Evolutionary conservation across 305 asterid species (phyloP).

Genomic region (Rubia balearica): DNA sequence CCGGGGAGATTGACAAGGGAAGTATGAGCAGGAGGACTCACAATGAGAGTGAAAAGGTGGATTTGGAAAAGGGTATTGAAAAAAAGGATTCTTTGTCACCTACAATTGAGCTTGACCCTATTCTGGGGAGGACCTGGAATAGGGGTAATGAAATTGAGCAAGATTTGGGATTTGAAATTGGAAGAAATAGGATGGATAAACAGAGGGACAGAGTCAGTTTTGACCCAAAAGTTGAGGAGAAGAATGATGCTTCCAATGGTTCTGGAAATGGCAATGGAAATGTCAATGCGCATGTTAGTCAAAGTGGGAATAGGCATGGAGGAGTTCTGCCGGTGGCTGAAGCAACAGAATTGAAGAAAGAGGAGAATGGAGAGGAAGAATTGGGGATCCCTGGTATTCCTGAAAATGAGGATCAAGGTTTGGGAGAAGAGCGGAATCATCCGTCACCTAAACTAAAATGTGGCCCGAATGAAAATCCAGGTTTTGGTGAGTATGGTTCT

Average conservation of each 20-base stretch:
- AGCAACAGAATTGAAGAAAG: constrained; percentile 40
- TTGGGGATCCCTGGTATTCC: constrained; percentile 28
- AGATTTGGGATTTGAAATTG: constrained; percentile 31
- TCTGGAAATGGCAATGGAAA: constrained; percentile 27
- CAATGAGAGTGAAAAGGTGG: constrained; percentile 27
- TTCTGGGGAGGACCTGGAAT: constrained; percentile 65
- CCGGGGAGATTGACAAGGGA: constrained; percentile 54
- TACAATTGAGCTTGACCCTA: constrained; percentile 78
- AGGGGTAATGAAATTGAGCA: constrained; percentile 61
- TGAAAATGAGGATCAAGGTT: constrained; percentile 49
- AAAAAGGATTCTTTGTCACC: constrained; percentile 65
- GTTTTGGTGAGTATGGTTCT: constrained; percentile 53
- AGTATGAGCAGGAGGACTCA: constrained; percentile 35
- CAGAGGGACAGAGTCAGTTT: constrained; percentile 34
- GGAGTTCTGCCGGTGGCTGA: constrained; percentile 27
- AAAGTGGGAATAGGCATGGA: constrained; percentile 21
- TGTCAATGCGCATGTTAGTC: constrained; percentile 30
- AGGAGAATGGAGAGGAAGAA: constrained; percentile 35
- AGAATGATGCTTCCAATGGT: constrained; percentile 20
- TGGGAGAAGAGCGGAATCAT: constrained; percentile 39
- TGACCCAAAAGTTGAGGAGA: constrained; percentile 21
- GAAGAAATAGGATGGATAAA: constrained; percentile 31
- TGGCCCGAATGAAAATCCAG: constrained; percentile 78
- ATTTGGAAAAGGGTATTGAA: constrained; percentile 59
- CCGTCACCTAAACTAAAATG: constrained; percentile 47